Conservation (phyloP, 1,139 yeast genomes). For the Taphrina populina region DNA sequence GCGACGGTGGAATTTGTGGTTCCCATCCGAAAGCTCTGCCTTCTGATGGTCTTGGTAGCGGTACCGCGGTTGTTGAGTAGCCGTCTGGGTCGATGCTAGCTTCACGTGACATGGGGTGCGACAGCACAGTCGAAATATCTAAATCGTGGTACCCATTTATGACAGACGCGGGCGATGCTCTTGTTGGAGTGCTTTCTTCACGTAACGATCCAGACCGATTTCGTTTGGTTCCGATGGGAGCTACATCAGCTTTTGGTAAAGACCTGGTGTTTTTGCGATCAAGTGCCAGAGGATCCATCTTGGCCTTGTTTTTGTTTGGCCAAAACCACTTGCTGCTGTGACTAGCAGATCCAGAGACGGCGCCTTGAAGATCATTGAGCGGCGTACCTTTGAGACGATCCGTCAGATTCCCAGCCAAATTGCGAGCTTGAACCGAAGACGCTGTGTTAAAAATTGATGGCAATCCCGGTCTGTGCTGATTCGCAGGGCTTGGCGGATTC, state of each 20-base stretch:
- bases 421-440: constrained; percentile 7
- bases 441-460: constrained; percentile 27
- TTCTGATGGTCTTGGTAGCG: constrained; percentile 15
- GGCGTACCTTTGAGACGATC: constrained; percentile 28
- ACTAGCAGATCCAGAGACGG: not conserved
- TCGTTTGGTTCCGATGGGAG: constrained; percentile 31
- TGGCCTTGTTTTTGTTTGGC: constrained; percentile 6
- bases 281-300: constrained; percentile 23
- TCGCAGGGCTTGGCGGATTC: constrained; percentile 24
- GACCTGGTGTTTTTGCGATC: constrained; percentile 25
- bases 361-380: not conserved
- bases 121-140: constrained; percentile 2
- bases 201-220: constrained; percentile 22
- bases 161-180: constrained; percentile 1
- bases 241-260: constrained; percentile 29
- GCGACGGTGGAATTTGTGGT: constrained; percentile 10
- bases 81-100: constrained; percentile 6
- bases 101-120: constrained; percentile 7
- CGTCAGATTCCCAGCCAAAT: constrained; percentile 19
- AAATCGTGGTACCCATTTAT: constrained; percentile 11
- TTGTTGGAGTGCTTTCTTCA: constrained; percentile 3
- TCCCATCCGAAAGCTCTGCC: constrained; percentile 26
- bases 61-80: constrained; percentile 17
- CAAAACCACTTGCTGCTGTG: constrained; percentile 27
- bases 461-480: constrained; percentile 2